Evolutionary conservation across 495 filamentous ascomycete species (phyloP), one percentile per base, ranked within the genome.

Genomic region (Glonium stellatum): DNA sequence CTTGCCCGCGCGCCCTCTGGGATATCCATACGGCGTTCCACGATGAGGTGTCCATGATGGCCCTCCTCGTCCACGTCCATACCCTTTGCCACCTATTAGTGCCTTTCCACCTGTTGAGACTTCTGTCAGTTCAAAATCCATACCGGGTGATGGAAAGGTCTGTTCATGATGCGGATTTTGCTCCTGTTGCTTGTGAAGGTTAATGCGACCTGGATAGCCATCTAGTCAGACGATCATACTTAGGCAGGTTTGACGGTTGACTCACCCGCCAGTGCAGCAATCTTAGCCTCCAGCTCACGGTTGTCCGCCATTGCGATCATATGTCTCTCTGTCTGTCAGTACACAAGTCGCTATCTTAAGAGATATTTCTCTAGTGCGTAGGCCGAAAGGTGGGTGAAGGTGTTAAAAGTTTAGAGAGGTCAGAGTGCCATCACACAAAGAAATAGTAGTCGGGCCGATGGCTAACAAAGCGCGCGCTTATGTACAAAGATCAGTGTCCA

Each of bases 11-110:
- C 57, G 57, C 19, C 27, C 57, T 19, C 57, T 22, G 15, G 15
- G 25, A 56, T 57, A 19, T 22, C 51, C 57, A 42, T 72, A 72
- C 21, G 69, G 68, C 19, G 63, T 56, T 35, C 66, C 63, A 19
- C 54, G 63, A 18, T 62, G 59, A 54, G 59, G 59, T n/a, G 36
- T 23, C 63, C 63, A 66, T n/a, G 10, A 48, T 9, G 53, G 18
- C 36, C 4, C n/a, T 6, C 55, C 39, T 1, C 48, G 48, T 51
- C 48, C 48, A 25, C 48, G 48, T 51, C 48, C 48, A 27, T 51
- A 51, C 10, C 48, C 48, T 51, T 51, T 31, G 25, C 48, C 23
- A 8, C 48, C 13, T 13, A 23, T 46, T 27, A 58, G 39, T 49
- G 18, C 9, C 18, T 15, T 34, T 6, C 21, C 25, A 9, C n/a